Conservation (phyloP, 257 asterid genomes). For the Ophiorrhiza pumila region DNA sequence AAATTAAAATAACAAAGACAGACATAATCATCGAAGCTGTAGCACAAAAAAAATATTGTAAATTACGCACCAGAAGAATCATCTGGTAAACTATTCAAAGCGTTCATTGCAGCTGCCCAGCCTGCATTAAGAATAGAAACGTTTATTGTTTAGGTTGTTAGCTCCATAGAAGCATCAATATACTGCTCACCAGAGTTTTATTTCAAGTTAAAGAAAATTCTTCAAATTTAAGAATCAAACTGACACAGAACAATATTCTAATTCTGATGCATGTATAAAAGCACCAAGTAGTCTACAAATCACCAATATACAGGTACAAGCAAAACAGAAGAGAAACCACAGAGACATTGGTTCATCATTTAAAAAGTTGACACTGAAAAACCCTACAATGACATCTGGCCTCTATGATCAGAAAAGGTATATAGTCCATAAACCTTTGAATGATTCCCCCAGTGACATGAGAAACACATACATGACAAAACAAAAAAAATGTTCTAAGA, state of each 20-base stretch:
- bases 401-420: background rate
- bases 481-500: background rate
- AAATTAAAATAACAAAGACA: background rate
- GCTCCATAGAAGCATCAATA: slow-evolving; percentile 1
- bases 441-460: background rate
- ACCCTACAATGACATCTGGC: background rate
- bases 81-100: slow-evolving; percentile 64
- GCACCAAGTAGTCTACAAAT: background rate
- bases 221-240: background rate
- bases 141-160: background rate
- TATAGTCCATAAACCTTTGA: background rate
- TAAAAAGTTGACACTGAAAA: background rate
- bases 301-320: background rate
- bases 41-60: slow-evolving; percentile 11
- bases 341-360: background rate
- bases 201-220: background rate
- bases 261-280: background rate
- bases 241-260: background rate
- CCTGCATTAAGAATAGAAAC: slow-evolving; percentile 43
- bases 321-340: background rate
- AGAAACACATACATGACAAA: background rate
- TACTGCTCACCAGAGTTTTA: background rate
- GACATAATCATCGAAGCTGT: background rate
- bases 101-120: slow-evolving; percentile 76
- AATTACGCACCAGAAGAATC: slow-evolving; percentile 70